Evolutionary conservation across 257 asterid species (phyloP).

Genomic region (Solanum commersonii): DNA sequence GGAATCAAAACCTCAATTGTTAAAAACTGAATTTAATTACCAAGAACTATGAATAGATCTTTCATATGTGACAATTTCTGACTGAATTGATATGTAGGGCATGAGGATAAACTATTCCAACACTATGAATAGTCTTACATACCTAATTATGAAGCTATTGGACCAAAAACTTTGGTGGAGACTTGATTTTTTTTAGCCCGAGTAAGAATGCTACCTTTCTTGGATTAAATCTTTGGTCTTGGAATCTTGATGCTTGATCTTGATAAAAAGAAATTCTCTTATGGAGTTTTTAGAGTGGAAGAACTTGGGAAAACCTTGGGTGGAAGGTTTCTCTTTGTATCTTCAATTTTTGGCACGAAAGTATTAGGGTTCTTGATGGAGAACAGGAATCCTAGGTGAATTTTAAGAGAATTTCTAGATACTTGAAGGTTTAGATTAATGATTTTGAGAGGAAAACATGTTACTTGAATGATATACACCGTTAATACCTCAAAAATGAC

Average conservation of each 20-base stretch:
- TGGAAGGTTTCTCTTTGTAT: not conserved
- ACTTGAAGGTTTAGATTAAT: not conserved
- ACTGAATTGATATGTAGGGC: not conserved
- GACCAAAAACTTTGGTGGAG: not conserved
- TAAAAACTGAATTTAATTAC: too few relatives aligned
- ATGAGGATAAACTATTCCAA: not conserved
- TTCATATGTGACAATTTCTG: too few relatives aligned
- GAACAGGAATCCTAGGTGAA: not conserved
- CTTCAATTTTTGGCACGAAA: not conserved
- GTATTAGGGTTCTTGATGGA: not conserved
- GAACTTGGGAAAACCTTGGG: not conserved
- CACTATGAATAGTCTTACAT: not conserved
- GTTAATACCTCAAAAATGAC: too few relatives aligned
- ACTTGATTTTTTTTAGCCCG: not conserved
- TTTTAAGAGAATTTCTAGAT: not conserved
- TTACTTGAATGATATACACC: too few relatives aligned
- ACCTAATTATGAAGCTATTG: not conserved
- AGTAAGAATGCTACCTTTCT: not conserved
- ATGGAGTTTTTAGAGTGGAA: not conserved
- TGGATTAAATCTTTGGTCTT: not conserved
- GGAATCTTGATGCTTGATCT: not conserved
- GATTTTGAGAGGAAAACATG: not conserved
- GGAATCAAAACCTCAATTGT: too few relatives aligned
- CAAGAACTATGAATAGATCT: too few relatives aligned
- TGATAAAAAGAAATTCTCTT: too few relatives aligned